Evolutionary conservation across 1,139 yeast genomes (phyloP), one percentile per base, ranked within the genome.

Genomic region (Ogataea hybrid): DNA sequence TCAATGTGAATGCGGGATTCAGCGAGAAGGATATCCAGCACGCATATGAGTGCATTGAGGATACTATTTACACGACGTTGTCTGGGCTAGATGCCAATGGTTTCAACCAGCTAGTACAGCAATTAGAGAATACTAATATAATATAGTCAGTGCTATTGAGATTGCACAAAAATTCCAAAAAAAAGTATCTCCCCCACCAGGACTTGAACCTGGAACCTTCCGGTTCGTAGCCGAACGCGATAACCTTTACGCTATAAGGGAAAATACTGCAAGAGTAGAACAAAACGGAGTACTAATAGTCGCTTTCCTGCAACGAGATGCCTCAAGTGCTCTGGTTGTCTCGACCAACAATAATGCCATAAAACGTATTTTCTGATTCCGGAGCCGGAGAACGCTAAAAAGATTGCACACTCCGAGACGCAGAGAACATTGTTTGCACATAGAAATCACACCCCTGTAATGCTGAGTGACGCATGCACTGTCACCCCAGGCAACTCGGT

Each of bases 171-270:
- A 18, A 18, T 18, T 15, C 16, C 3, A 15, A 6, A 17, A 17
- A 73, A 71, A 63, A 59, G 50, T 65, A 72, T 73, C 89, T 81
- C 82, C 89, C 89, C 87, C 89, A 83, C 88, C 88, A 82, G 89
- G 89, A 82, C 83, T 83, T 87, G 89, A 83, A 83, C 89, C 90
- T 82, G 87, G 88, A 82, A 81, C 81, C 89, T 81, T 80, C 87
- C 81, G 88, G 88, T 82, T 79, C 87, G 87, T 81, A 81, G 88
- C 86, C 88, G 80, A 85, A 81, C 86, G 87, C 87, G 87, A 81
- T 81, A 83, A 81, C 87, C 88, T 81, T 81, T 81, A 85, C 87
- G 87, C 87, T 85, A 81, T 82, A 85, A 80, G 85, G 87, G 52
- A 48, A 40, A 27, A 42, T 35, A 42, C 41, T 35, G 31, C 11